A percentile compares a stretch with the other conserved stretches of the same genome.
These are phyloP conservation scores for Hypoxylon sp. DNA, from an alignment of 2,329 filamentous ascomycete species.

Conservation along the genomic window DNA sequence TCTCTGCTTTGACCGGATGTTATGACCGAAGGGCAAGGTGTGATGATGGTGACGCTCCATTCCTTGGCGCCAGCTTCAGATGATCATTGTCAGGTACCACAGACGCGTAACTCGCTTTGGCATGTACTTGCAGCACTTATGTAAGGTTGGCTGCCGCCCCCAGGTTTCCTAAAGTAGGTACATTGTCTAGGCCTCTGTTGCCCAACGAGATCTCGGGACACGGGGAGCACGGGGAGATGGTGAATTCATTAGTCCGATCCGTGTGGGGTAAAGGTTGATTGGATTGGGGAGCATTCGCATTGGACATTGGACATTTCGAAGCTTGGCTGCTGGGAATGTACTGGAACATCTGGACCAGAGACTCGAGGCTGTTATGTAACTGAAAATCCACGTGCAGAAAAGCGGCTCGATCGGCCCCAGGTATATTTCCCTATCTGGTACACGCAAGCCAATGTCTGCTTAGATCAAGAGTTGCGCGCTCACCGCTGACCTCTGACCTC, in stretches of 20 bases:
- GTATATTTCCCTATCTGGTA: constrained; percentile 13
- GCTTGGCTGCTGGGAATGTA: constrained; percentile 10
- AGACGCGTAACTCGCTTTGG: constrained; percentile 11
- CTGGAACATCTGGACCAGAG: constrained; percentile 14
- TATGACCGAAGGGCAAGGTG: constrained; percentile 29
- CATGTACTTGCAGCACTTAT: neutral
- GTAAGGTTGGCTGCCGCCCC: constrained; percentile 1
- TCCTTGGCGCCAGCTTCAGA: constrained; percentile 43
- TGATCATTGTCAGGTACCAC: constrained; percentile 35
- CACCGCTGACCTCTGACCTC: constrained; percentile 25
- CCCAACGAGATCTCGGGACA: constrained; percentile 3
- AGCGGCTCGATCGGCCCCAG: constrained; percentile 32
- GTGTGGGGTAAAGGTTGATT: constrained; percentile 34
- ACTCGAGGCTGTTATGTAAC: constrained; percentile 38
- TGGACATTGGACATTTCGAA: neutral
- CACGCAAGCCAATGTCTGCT: constrained; percentile 11
- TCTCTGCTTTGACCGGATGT: constrained; percentile 22
- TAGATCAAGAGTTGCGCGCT: constrained; percentile 9
- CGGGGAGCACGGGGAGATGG: constrained; percentile 8
- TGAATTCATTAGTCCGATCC: constrained; percentile 42
- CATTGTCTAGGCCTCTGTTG: constrained; percentile 6
- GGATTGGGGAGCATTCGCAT: neutral
- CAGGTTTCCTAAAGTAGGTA: constrained; percentile 14
- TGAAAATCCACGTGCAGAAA: constrained; percentile 33
- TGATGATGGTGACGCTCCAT: constrained; percentile 32